Evolutionary conservation across 805 yeast species (phyloP).

Genomic region (Dipodascus geniculatus): DNA sequence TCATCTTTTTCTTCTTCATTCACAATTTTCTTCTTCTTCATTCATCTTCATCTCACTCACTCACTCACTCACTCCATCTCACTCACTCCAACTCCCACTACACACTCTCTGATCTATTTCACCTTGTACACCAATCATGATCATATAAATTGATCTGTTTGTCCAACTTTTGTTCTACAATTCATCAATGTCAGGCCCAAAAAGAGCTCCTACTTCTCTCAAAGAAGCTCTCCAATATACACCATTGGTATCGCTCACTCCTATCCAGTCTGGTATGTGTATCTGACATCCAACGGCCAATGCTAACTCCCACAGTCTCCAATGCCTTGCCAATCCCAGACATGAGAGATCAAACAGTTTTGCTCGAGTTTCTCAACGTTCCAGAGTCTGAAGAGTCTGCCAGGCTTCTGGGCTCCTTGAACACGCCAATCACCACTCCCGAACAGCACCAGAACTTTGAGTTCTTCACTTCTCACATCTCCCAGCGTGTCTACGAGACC

Average conservation of each 20-base stretch:
- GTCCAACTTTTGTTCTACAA: not conserved
- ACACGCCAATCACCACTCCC: not conserved
- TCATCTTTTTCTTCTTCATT: too few relatives aligned
- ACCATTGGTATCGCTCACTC: conserved; percentile 1
- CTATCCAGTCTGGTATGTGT: not conserved
- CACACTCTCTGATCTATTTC: too few relatives aligned
- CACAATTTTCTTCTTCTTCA: too few relatives aligned
- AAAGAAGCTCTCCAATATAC: conserved; percentile 2
- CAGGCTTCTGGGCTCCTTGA: not conserved
- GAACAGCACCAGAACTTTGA: not conserved
- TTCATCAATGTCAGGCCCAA: not conserved
- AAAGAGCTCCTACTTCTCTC: not conserved
- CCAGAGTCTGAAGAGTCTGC: not conserved
- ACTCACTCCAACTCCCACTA: too few relatives aligned
- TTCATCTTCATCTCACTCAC: too few relatives aligned
- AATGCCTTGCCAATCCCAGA: not conserved
- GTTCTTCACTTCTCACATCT: not conserved
- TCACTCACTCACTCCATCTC: too few relatives aligned
- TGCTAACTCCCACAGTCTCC: not conserved
- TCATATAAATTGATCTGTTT: not conserved
- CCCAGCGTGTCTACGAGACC: not conserved
- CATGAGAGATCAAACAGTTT: not conserved
- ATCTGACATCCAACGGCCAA: not conserved
- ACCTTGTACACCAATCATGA: too few relatives aligned
- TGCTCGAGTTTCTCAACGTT: not conserved